Conservation (phyloP, 192 early-diverging fungal genomes). For the Entomortierella chlamydospora region DNA sequence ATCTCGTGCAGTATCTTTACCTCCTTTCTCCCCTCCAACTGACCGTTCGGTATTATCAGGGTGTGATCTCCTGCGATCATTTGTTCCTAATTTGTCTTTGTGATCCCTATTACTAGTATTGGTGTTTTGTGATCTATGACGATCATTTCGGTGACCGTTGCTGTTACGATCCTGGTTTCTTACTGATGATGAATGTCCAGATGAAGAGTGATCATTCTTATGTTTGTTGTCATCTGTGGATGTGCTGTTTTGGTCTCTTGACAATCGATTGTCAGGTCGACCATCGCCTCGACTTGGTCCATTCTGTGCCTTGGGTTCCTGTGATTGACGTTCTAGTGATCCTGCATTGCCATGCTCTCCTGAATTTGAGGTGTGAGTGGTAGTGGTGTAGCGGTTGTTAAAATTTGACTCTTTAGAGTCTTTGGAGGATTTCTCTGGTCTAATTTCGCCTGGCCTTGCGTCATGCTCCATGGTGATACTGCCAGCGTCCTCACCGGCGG, state of each 20-base stretch:
- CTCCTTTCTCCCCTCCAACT: conserved; percentile 4
- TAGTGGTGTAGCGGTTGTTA: neutral
- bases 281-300: conserved; percentile 3
- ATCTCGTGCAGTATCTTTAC: conserved; percentile 5
- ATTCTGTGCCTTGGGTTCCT: conserved; percentile 9
- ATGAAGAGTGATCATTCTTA: neutral
- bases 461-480: neutral
- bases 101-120: conserved; percentile 11
- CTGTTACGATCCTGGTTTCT: conserved; percentile 7
- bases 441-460: neutral
- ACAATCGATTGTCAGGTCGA: conserved; percentile 2
- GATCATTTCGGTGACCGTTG: conserved; percentile 10
- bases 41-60: conserved; percentile 6
- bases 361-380: neutral
- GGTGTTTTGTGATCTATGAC: neutral
- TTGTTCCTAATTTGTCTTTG: neutral
- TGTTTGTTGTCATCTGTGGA: neutral
- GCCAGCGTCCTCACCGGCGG: neutral
- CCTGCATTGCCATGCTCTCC: neutral
- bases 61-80: neutral
- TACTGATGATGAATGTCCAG: neutral
- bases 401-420: neutral
- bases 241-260: neutral
- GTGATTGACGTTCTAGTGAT: neutral
- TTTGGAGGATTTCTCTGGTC: neutral